phyloP scores from a whole-genome alignment of 2,329 filamentous ascomycete species.

The Cordyceps javanica region DNA sequence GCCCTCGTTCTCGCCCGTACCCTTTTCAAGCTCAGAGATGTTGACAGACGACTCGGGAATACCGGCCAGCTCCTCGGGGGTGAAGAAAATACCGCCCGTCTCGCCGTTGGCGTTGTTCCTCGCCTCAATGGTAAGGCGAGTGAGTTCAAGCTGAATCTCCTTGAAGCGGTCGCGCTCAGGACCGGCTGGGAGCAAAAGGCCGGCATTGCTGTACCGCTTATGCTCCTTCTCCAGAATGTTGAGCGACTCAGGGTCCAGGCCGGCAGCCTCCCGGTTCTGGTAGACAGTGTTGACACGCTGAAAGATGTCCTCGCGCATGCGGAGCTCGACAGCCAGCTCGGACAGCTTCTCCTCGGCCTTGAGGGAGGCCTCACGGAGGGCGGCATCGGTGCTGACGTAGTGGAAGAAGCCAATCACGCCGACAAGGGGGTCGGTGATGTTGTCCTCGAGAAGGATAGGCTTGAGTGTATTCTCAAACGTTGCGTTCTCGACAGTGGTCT shows the following conservation, averaged over 20 bases:
- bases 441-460: conserved; percentile 58
- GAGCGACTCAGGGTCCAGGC: conserved; percentile 61
- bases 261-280: conserved; percentile 43
- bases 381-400: conserved; percentile 64
- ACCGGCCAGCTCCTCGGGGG: conserved; percentile 64
- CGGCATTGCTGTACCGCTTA: conserved; percentile 71
- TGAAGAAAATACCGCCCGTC: conserved; percentile 73
- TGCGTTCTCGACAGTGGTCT: conserved; percentile 45
- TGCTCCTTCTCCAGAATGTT: conserved; percentile 73
- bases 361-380: conserved; percentile 67
- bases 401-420: conserved; percentile 76
- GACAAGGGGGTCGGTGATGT: conserved; percentile 56
- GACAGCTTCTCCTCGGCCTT: conserved; percentile 71
- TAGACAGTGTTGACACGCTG: conserved; percentile 54
- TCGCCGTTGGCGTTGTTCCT: conserved; percentile 80
- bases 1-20: conserved; percentile 64
- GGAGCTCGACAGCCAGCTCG: conserved; percentile 70
- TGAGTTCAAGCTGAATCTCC: conserved; percentile 76
- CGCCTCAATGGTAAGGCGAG: conserved; percentile 66
- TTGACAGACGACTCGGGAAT: conserved; percentile 66
- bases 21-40: conserved; percentile 60
- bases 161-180: conserved; percentile 73
- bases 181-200: conserved; percentile 64
- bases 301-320: conserved; percentile 79
- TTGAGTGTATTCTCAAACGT: conserved; percentile 49